These are phyloP conservation scores for Acacia confusa DNA, from an alignment of 306 rosid genomes.

Conservation along the genomic window DNA sequence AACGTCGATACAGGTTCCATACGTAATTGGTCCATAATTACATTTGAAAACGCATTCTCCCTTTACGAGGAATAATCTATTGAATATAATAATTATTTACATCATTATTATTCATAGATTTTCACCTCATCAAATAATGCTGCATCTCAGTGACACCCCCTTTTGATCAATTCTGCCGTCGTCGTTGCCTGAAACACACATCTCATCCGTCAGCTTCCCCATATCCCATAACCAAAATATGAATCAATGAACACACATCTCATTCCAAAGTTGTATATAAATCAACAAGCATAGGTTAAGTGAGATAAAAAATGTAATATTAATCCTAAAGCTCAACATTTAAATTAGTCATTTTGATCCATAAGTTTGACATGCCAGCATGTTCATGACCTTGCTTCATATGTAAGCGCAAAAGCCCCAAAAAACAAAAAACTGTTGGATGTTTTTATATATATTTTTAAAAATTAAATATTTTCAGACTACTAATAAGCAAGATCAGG, in stretches of 20 bases:
- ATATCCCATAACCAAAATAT: background rate
- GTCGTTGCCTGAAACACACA: conserved; percentile 51
- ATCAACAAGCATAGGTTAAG: background rate
- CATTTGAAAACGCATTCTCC: conserved; percentile 29
- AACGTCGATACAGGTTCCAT: background rate
- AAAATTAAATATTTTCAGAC: background rate
- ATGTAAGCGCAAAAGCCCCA: background rate
- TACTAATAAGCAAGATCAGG: background rate
- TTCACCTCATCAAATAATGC: conserved; percentile 48
- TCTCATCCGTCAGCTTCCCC: conserved; percentile 7
- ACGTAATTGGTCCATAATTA: conserved; percentile 25
- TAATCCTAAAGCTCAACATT: background rate
- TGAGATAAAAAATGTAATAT: background rate
- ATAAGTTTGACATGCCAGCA: background rate
- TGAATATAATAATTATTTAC: conserved; percentile 32
- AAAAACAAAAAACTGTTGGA: background rate
- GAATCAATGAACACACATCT: background rate
- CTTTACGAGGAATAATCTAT: conserved; percentile 29
- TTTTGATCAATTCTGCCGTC: conserved; percentile 67
- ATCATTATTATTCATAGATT: conserved; percentile 6
- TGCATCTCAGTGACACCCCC: conserved; percentile 65
- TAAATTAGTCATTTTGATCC: conserved; percentile 7
- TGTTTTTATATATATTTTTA: background rate
- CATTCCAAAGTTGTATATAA: background rate
- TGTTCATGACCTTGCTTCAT: background rate